Percentiles rank a stretch among this genome's conserved stretches.
phyloP scores from a whole-genome alignment of 2,329 filamentous ascomycete genomes.

The Botrytis paeoniae region DNA sequence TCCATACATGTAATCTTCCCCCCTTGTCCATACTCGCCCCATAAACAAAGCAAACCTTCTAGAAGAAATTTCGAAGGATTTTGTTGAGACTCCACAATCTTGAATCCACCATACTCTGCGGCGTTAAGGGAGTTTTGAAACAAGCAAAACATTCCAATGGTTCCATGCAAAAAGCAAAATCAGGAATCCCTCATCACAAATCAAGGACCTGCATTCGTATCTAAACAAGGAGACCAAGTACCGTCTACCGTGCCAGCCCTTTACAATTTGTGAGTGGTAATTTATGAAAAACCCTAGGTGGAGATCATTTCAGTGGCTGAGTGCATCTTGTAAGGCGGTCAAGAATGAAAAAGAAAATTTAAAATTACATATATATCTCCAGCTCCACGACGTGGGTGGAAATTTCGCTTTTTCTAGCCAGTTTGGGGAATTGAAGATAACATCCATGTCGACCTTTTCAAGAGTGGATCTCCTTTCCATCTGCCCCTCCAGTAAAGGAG shows the following conservation, averaged over 20 bases:
- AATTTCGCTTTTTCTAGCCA: not conserved
- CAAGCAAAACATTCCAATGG: not conserved
- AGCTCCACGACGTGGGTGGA: not conserved
- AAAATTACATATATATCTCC: slow-evolving; percentile 3
- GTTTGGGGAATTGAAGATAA: not conserved
- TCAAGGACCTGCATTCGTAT: slow-evolving; percentile 9
- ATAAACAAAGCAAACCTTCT: slow-evolving; percentile 6
- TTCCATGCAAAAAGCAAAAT: not conserved
- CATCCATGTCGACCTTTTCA: not conserved
- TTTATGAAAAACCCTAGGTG: slow-evolving; percentile 6
- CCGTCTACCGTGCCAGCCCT: not conserved
- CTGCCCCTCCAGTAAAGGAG: slow-evolving; percentile 6
- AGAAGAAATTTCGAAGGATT: slow-evolving; percentile 20
- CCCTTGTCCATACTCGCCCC: not conserved
- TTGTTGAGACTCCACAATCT: slow-evolving; percentile 10
- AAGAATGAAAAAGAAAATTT: not conserved
- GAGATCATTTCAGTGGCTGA: slow-evolving; percentile 7
- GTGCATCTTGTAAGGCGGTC: slow-evolving; percentile 4
- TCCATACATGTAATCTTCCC: not conserved
- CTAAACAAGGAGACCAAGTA: not conserved
- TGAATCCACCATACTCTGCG: not conserved
- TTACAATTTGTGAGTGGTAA: not conserved
- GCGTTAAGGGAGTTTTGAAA: not conserved
- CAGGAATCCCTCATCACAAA: not conserved
- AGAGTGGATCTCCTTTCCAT: not conserved